Base-by-base conservation (phyloP, 345 rosid species). In the Eucalyptus marginata region DNA sequence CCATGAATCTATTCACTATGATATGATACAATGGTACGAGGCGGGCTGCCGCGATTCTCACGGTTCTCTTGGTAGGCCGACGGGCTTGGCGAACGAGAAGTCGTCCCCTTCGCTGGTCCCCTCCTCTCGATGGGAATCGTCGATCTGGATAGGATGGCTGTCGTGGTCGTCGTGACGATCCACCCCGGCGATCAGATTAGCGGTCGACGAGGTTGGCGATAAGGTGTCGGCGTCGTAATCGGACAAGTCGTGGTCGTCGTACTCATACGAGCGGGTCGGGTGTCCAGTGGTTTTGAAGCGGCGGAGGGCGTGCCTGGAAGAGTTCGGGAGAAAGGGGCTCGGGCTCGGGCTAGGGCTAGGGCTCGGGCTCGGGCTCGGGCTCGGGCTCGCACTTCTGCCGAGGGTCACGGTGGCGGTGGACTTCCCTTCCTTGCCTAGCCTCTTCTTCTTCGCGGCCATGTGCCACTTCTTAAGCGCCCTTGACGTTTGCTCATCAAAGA, bases 401-500 rank as follows among this genome's bases (percentile, higher is more conserved):
- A 94, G 90, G 46, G 91, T 92, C 88, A 86, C 80, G 27, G 93
- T 88, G 94, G 89, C 83, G 29, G 29, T 7, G 40, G 96, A 87
- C 91, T 95, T 97, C 86, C 96, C 92, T 79, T 88, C 93, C 92
- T 93, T 96, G 88, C 96, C 91, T 66, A 87, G 91, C 92, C 86
- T 92, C 93, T 88, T 95, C 93, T 93, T 96, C 91, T 95, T 95
- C 59, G 89, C 99, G 3, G 94, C 96, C 96, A 91, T 94, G 88
- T 92, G 99, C 99, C 99, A 98, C 86, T 93, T 97, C 95, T 94
- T 97, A 11, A 98, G 95, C 4, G 99, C 99, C 90, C 92, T 97
- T 13, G 97, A 96, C 13, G 98, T 97, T 91, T 98, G 99, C 15
- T 98, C 99, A 83, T 98, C 99, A 54, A 98, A 98, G 87, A 98